phyloP scores from a whole-genome alignment of 2,329 filamentous ascomycete species.

The Penicillium nordicum region DNA sequence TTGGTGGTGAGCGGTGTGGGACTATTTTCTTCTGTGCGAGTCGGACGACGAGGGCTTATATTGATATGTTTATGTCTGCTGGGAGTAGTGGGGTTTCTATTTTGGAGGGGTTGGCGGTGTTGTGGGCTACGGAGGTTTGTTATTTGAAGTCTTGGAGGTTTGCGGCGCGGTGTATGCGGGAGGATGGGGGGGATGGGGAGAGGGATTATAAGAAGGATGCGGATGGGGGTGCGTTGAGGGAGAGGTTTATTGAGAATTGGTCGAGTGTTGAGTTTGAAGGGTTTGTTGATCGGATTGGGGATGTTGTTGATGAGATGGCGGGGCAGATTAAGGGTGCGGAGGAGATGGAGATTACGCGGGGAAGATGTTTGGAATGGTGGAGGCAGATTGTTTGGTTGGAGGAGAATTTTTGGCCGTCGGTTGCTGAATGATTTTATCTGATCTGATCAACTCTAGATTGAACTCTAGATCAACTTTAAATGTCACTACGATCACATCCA shows the following conservation, averaged over 20 bases:
- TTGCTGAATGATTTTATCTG: slow-evolving; percentile 11
- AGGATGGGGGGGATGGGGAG: slow-evolving; percentile 8
- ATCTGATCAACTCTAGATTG: not conserved
- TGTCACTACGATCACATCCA: not conserved
- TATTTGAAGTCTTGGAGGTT: slow-evolving; percentile 60
- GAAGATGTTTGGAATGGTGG: slow-evolving; percentile 49
- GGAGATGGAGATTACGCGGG: slow-evolving; percentile 39
- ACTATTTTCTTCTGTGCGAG: slow-evolving; percentile 34
- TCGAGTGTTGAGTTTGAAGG: slow-evolving; percentile 57
- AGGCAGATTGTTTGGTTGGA: slow-evolving; percentile 53
- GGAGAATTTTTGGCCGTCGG: slow-evolving; percentile 56
- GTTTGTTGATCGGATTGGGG: slow-evolving; percentile 57
- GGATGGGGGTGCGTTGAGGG: slow-evolving; percentile 63
- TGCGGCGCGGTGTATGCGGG: slow-evolving; percentile 35
- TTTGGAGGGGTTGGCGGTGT: slow-evolving; percentile 67
- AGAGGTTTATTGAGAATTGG: slow-evolving; percentile 68
- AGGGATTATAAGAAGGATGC: slow-evolving; percentile 44
- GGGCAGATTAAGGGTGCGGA: slow-evolving; percentile 37
- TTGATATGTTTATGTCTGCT: slow-evolving; percentile 59
- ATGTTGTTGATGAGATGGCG: slow-evolving; percentile 55
- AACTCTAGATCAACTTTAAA: not conserved
- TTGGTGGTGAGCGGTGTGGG: slow-evolving; percentile 7
- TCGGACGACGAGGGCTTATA: slow-evolving; percentile 52
- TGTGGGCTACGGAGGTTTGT: slow-evolving; percentile 71
- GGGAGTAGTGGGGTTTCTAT: slow-evolving; percentile 51